phyloP scores from a whole-genome alignment of 768 basidiomycete species.

The Mycena crocata region DNA sequence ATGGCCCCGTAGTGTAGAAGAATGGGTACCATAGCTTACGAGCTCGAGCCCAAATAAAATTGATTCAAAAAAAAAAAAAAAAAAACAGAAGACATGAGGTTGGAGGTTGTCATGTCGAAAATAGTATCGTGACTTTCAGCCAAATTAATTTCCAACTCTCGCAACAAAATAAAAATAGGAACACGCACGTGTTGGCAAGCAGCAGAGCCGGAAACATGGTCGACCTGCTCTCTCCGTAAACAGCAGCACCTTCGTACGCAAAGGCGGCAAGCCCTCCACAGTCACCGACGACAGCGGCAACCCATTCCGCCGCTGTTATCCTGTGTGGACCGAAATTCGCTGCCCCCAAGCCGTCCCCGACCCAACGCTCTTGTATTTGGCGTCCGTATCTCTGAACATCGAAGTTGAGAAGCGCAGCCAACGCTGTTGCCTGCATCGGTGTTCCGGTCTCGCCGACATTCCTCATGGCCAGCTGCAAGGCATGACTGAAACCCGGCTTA shows the following conservation, averaged over 20 bases:
- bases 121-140: constrained; percentile 5
- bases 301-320: neutral
- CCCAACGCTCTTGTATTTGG: constrained; percentile 15
- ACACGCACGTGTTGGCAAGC: neutral
- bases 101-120: constrained; percentile 2
- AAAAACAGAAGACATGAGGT: constrained; percentile 34
- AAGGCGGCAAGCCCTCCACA: neutral
- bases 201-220: neutral
- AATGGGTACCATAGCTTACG: too few relatives aligned
- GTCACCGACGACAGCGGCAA: neutral
- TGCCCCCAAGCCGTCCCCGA: neutral
- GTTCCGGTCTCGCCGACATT: neutral
- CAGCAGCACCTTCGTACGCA: constrained; percentile 1
- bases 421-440: constrained; percentile 10
- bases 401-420: constrained; percentile 14
- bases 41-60: neutral
- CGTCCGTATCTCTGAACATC: constrained; percentile 14
- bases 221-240: neutral
- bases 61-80: too few relatives aligned
- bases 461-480: neutral
- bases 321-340: neutral
- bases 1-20: too few relatives aligned
- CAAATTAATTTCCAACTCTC: too few relatives aligned
- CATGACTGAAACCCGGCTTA: neutral
- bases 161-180: too few relatives aligned